Base-by-base conservation (phyloP, 1,284 basidiomycete species). In the Athelia psychrophila region DNA sequence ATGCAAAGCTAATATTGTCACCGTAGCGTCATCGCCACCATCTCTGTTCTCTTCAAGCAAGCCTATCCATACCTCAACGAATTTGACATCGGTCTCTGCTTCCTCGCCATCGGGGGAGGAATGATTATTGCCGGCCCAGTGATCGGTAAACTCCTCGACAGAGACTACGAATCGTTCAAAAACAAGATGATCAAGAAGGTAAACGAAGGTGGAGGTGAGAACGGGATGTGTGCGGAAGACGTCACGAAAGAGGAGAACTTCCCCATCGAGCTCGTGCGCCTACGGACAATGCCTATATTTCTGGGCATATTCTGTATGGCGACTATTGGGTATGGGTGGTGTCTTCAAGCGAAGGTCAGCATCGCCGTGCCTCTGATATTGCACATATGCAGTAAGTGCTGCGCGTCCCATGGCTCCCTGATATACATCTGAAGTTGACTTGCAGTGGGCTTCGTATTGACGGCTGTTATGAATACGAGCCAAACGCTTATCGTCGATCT, bases 81-180 rank as follows among this genome's bases (percentile, higher is more conserved):
- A 53, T 73, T 71, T 18, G 66, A 73, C 10, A 64, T 77, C 49
- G 80, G 80, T 0, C 61, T 81, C 4, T 79, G 75, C 57, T 82
- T 74, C 64, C 68, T 83, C 27, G 68, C 75, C 1, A 69, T 76
- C 50, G 79, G 79, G 19, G 69, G 67, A 16, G 71, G 71, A 12
- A 67, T 72, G 66, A 44, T 71, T 12, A 19, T 69, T 30, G 72
- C 73, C 16, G 64, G 65, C 22, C 52, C 61, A 2, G 49, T 63
- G 6, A 66, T 56, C 18, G 74, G 74, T 3, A 64, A 62, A 48
- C 35, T 73, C 19, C 54, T 74, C 19, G 71, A 76, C 54, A 50
- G 52, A 25, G 68, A 75, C 44, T 76, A 74, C 54, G 57, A 56
- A 45, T 57, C 54, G 20, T 55, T 70, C 3, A 68, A 66, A 53